Evolutionary conservation across 768 basidiomycete genomes (phyloP), one percentile per base, ranked within the genome.

Genomic region (Kwoniella dendrophila): DNA sequence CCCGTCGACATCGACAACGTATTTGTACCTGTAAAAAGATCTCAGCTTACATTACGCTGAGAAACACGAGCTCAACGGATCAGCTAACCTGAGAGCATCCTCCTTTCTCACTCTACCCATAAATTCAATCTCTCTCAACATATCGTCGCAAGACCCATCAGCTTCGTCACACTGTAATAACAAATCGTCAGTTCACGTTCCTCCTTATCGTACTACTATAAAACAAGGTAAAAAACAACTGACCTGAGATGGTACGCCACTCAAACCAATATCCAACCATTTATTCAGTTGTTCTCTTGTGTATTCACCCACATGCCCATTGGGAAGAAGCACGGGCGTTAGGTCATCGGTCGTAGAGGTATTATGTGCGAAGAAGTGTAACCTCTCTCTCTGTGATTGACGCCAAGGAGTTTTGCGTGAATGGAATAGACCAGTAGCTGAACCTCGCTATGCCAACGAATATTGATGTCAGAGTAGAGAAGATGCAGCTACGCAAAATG

Each of bases 1-100:
- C 66, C 72, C 75, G 40, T 77, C 75, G 3, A 77, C 63, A 47
- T 77, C 75, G 29, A 77, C 48, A 3, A 68, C 67, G 47, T 65
- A 77, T 63, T 71, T 69, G 56, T 68, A 77, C 59, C 72, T 74
- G 7, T 12, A 27, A 24, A 41, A 54, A 40, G n/a, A 27, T 43
- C n/a, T n/a, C 32, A 24, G 40, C 29, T 27, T 22, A 12, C 12
- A 10, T 47, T 38, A 26, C 3, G n/a, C 30, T 29, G 26, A 27
- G 30, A n/a, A 12, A 24, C n/a, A 22, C 10, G 14, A 18, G 0
- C 16, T 22, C 27, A 18, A 20, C n/a, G 22, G 30, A 30, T 5
- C 1, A 60, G n/a, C 70, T 60, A 59, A 71, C 71, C 70, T 70
- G 10, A 58, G 41, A 4, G 59, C 41, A 24, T 71, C 68, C 49